These are phyloP conservation scores for Scedosporium apiospermum DNA, from an alignment of 2,329 filamentous ascomycete genomes.

Conservation along the genomic window DNA sequence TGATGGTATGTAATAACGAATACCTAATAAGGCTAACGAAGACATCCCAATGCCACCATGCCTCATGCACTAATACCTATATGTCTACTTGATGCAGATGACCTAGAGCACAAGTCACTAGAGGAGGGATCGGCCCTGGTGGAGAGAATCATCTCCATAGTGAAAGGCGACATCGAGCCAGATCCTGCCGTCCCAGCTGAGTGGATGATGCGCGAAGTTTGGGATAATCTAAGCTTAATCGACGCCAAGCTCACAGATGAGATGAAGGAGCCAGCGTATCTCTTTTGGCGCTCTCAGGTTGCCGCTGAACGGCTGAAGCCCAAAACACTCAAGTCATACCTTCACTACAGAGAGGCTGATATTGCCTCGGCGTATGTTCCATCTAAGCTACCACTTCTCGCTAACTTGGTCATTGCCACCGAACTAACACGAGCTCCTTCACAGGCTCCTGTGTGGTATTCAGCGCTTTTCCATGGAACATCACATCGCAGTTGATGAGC, in stretches of 20 bases:
- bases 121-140: conserved; percentile 27
- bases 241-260: conserved; percentile 25
- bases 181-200: conserved; percentile 23
- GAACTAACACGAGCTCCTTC: neutral
- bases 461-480: conserved; percentile 27
- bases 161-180: conserved; percentile 19
- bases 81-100: conserved; percentile 17
- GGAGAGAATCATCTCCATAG: conserved; percentile 24
- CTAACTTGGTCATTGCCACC: neutral
- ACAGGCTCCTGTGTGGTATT: conserved; percentile 22
- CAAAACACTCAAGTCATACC: conserved; percentile 21
- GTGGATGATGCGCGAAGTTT: conserved; percentile 28
- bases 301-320: conserved; percentile 17
- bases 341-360: conserved; percentile 27
- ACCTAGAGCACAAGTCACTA: conserved; percentile 31
- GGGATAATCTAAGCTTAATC: conserved; percentile 25
- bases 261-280: conserved; percentile 25
- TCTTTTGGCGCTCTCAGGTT: conserved; percentile 31
- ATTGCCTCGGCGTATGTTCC: conserved; percentile 27
- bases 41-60: neutral
- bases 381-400: neutral
- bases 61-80: neutral
- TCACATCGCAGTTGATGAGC: conserved; percentile 17
- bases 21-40: neutral
- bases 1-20: conserved; percentile 21